phyloP scores from a whole-genome alignment of 495 filamentous ascomycete species.

The Hypoxylon rickii region DNA sequence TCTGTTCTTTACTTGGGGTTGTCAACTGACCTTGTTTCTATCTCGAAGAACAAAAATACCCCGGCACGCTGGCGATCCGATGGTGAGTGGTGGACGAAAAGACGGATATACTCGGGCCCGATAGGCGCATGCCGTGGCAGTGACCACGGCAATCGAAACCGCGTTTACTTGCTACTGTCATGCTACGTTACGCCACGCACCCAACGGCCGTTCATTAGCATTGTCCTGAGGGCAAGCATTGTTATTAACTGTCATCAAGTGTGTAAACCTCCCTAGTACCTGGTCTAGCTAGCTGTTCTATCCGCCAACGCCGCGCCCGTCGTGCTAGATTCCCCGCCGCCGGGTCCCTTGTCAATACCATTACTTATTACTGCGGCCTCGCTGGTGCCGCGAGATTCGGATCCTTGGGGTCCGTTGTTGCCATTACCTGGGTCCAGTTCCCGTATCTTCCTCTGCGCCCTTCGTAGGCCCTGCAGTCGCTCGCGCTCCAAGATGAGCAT shows the following conservation, averaged over 20 bases:
- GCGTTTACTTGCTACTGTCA: too few species aligned
- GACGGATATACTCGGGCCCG: conserved; percentile 9
- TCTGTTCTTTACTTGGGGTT: not conserved
- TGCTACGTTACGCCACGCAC: too few species aligned
- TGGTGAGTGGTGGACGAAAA: not conserved
- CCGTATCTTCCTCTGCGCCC: conserved; percentile 66
- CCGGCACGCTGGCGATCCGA: too few species aligned
- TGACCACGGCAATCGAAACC: too few species aligned
- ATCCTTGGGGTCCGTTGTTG: conserved; percentile 15
- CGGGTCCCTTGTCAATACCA: conserved; percentile 11
- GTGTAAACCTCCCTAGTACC: too few species aligned
- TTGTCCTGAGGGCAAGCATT: too few species aligned
- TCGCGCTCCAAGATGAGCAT: conserved; percentile 80
- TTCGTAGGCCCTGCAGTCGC: conserved; percentile 77
- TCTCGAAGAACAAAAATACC: too few species aligned
- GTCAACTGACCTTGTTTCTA: too few species aligned
- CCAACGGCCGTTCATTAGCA: too few species aligned
- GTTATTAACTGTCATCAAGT: too few species aligned
- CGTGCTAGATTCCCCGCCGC: conserved; percentile 28
- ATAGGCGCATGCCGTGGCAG: conserved; percentile 8
- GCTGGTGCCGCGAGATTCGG: not conserved
- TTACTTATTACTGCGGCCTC: conserved; percentile 20
- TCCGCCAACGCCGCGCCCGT: conserved; percentile 30
- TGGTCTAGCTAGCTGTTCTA: conserved; percentile 32
- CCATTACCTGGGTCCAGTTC: conserved; percentile 13